Evolutionary conservation across 305 asterid genomes (phyloP), one percentile per base, ranked within the genome.

Genomic region (Fraxinus greggii): DNA sequence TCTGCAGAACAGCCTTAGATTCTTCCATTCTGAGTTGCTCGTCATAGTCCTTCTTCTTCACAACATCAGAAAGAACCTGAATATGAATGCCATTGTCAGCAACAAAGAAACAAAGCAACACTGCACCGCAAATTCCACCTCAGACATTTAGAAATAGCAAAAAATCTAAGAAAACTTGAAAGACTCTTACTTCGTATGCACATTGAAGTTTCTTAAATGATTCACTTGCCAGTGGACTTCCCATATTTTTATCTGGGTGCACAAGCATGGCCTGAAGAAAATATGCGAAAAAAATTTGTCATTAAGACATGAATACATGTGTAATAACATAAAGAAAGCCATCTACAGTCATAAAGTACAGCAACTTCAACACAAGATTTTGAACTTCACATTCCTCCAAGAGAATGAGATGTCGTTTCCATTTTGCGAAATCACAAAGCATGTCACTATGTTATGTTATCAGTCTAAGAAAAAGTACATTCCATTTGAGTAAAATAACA

Each of bases 221-320:
- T 86, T 97, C 99, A 85, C 98, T 92, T 72, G 99, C 97, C 82
- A 88, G 88, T 42, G 96, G 89, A 81, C 93, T 93, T 84, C 99
- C 98, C 98, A 93, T 94, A 83, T 97, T 97, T 86, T 97, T 97
- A 87, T 97, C 99, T 7, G 99, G 99, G 87, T 97, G 99, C 85
- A 97, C 98, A 82, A 97, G 97, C 97, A 94, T 94, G 81, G 99
- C 99, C 99, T 97, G 88, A 33, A 80, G 6, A 83, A 78, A 85
- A 83, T 28, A 24, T 17, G 77, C 32, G 81, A 80, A 81, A 80
- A 79, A 3, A 36, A 1, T 32, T 17, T 4, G 65, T 75, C 83
- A 79, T 31, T 72, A 51, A 83, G 54, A 63, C 42, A 67, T 9
- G 23, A 36, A 77, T 48, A 9, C 8, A 1, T n/a, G 19, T 17